A percentile compares a stretch with the other conserved stretches of the same genome.
These are phyloP conservation scores for Lecanicillium sp. DNA, from an alignment of 2,329 filamentous ascomycete species.

Conservation along the genomic window DNA sequence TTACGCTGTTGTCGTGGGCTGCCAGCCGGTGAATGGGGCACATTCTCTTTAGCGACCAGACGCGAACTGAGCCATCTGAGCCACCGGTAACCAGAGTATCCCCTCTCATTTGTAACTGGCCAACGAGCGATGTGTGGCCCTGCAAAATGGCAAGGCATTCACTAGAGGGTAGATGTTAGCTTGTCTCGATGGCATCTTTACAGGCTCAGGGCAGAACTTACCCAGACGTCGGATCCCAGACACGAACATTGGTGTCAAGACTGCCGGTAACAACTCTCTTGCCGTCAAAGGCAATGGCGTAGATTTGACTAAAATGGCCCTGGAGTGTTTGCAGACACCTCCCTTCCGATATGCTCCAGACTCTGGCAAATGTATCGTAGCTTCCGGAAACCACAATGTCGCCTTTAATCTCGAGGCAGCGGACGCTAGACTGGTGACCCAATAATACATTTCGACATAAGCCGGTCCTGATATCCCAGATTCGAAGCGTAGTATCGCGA, in stretches of 20 bases:
- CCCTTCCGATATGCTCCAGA: conserved; percentile 97
- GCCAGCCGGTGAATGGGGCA: conserved; percentile 88
- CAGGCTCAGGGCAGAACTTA: conserved; percentile 32
- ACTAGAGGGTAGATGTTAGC: conserved; percentile 29
- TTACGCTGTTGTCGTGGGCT: conserved; percentile 97
- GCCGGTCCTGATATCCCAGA: conserved; percentile 89
- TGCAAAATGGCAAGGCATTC: conserved; percentile 87
- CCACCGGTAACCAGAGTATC: conserved; percentile 94
- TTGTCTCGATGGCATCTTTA: not conserved
- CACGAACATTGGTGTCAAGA: conserved; percentile 90
- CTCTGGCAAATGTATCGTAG: conserved; percentile 92
- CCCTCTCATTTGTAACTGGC: conserved; percentile 90
- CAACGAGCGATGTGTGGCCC: conserved; percentile 92
- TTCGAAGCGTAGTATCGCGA: conserved; percentile 83
- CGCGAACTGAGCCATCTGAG: conserved; percentile 88
- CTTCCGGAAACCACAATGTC: conserved; percentile 97
- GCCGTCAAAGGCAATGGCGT: conserved; percentile 96
- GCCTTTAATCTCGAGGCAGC: conserved; percentile 91
- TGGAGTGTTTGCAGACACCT: conserved; percentile 82
- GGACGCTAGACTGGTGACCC: conserved; percentile 89
- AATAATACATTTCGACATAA: conserved; percentile 86
- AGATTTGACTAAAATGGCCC: conserved; percentile 97
- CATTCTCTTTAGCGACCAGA: conserved; percentile 90
- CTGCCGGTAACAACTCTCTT: conserved; percentile 89
- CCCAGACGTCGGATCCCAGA: conserved; percentile 91